Base-by-base conservation (phyloP, 495 filamentous ascomycete genomes). In the Daldinia childiae region DNA sequence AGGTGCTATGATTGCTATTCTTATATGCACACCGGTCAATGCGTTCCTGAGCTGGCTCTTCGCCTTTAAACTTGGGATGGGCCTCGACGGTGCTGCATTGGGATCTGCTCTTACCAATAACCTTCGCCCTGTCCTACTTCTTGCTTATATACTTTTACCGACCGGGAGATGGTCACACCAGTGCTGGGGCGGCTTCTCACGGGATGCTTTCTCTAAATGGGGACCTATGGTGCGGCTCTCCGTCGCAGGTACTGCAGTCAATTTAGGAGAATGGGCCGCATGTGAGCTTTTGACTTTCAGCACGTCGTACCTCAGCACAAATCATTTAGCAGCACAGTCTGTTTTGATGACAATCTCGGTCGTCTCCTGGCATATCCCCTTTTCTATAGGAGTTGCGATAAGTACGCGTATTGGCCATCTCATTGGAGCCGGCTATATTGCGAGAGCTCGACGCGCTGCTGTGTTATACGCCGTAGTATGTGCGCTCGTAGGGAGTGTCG, bases 11-110 rank as follows among this genome's bases (percentile, higher is more conserved):
- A 89, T 89, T 61, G 86, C 91, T 7, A 80, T 93, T 30, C 73
- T 93, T 6, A 78, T 93, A 58, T 91, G 89, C 63, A 88, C 90
- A 3, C 91, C 91, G 6, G 74, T 92, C 27, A 93, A 93, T 76
- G 90, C 87, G 0, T 81, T 92, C 15, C 81, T 93, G 80, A 91
- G 92, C 75, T 94, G 89, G 86, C 77, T 90, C 29, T 90, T 94
- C 64, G 90, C 92, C 43, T 92, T 91, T 88, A 74, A 79, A 62
- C 73, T 88, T 21, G 71, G 77, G 15, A 84, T 81, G 85, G 87
- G 87, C n/a, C 88, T 88, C 76, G 78, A 87, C 50, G 87, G 87
- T 17, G 87, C 86, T 1, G 87, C 87, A 0, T 79, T 88, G 29
- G 85, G 86, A 34, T 83, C 86, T 19, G 82, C 82, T n/a, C 76